Evolutionary conservation across 129 eudicot genomes (phyloP), one percentile per base, ranked within the genome.

Genomic region (Daucus carota): DNA sequence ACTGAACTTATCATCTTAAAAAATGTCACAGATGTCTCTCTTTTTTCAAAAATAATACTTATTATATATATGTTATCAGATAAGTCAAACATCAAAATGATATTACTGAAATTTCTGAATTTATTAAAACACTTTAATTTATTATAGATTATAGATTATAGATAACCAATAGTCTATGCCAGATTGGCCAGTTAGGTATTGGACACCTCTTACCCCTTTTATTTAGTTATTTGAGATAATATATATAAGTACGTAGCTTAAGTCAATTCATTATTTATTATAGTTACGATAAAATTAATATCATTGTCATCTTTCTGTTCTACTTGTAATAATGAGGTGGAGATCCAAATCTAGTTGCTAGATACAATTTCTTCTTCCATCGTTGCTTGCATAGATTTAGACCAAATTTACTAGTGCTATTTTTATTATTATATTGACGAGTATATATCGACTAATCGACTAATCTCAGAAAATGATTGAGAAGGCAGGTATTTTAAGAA

Each of bases 21-120:
- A 57, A 22, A n/a, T 57, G 65, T 57, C 65, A n/a, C 29, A n/a
- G 2, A 54, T n/a, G 62, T 57, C 65, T n/a, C 24, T 57, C 24
- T 57, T 54, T 57, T n/a, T 57, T 8, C 15, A 9, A 57, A n/a
- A 8, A 22, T 20, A 4, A 1, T 7, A 12, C 24, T n/a, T 57
- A 57, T 57, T n/a, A 0, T n/a, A 24, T 22, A 54, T 11, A 1
- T 54, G 13, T 57, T 57, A 57, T n/a, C 65, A 57, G 31, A 57
- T 57, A 57, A 57, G 65, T 57, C 65, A 57, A 57, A 57, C 65
- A n/a, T 57, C 31, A n/a, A 57, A 57, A 57, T 57, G 31, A 57
- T n/a, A 57, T n/a, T n/a, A n/a, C 4, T 54, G 62, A 57, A 57
- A 57, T n/a, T 57, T 54, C 8, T 0, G 65, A 57, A n/a, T 57